phyloP scores from a whole-genome alignment of 345 rosid genomes.

The Eucalyptus sideroxylon region DNA sequence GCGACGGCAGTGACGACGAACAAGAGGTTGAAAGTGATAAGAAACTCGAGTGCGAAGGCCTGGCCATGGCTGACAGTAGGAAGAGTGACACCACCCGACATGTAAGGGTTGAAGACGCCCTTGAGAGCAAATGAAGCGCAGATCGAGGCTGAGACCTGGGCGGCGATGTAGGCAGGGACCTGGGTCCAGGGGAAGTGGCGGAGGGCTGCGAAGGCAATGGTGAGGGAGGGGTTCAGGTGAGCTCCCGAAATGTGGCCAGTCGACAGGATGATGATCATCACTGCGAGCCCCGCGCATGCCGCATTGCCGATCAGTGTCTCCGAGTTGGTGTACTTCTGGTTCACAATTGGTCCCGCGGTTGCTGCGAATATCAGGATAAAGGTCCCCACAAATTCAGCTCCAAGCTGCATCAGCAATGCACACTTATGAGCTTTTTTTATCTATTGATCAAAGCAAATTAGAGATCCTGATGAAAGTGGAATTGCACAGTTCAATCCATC shows the following conservation, averaged over 20 bases:
- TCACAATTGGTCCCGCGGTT: conserved; percentile 87
- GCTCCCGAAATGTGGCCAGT: conserved; percentile 98
- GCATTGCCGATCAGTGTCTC: conserved; percentile 90
- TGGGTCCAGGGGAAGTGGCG: conserved; percentile 96
- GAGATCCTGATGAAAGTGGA: not conserved
- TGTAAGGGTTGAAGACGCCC: conserved; percentile 70
- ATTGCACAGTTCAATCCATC: not conserved
- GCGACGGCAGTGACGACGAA: conserved; percentile 96
- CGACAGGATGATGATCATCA: conserved; percentile 83
- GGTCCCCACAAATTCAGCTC: conserved; percentile 97
- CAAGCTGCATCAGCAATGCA: conserved; percentile 31
- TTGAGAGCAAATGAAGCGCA: conserved; percentile 94
- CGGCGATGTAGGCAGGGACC: conserved; percentile 81
- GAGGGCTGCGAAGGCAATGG: conserved; percentile 78
- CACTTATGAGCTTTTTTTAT: not conserved
- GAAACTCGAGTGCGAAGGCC: conserved; percentile 91
- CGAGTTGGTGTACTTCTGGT: conserved; percentile 64
- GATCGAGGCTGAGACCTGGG: conserved; percentile 84
- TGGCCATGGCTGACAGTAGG: conserved; percentile 70
- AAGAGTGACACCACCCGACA: conserved; percentile 96
- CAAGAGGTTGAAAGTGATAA: conserved; percentile 82
- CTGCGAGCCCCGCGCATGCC: conserved; percentile 83
- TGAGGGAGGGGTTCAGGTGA: conserved; percentile 86
- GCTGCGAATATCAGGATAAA: conserved; percentile 90
- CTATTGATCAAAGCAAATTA: not conserved